Base-by-base conservation (phyloP, 2,329 filamentous ascomycete genomes). In the Cryphonectria radicalis region DNA sequence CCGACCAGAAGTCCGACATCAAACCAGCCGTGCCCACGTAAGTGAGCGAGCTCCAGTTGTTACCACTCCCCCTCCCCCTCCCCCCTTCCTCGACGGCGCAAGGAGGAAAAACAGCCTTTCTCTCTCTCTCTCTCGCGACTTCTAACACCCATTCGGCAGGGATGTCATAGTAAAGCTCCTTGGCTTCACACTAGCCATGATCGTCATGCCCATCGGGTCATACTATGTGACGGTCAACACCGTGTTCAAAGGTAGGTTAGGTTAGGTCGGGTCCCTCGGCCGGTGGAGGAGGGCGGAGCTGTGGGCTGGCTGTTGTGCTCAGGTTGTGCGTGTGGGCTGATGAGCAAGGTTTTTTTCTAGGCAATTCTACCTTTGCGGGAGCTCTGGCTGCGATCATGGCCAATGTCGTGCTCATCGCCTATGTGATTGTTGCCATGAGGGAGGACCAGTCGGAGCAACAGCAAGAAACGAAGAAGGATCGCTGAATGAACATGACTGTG, bases 151-250 rank as follows among this genome's bases (percentile, higher is more conserved):
- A 40, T 25, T 62, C 46, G 50, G 14, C 69, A 94, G 94, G 70
- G 86, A 92, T 78, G 94, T 98, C 75, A 96, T 99, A 74, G 84
- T 91, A 78, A 99, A 98, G 83, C 90, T 99, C 28, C 87, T 98
- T 22, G 91, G 88, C 74, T 98, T 98, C 83, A 97, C 95, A 0
- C 84, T 95, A 55, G 95, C 94, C 79, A 98, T 99, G 95, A 88
- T 98, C 72, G 88, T 92, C 22, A 82, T 93, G 28, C 96, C 96
- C 19, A 93, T 99, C 76, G 91, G 93, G 57, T 94, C 92, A 59
- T 99, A 98, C 82, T 99, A 97, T 80, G 77, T 92, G 63, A 92
- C 93, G 0, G 86, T 97, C 40, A 88, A 95, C 78, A 87, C 85
- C 0, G 76, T 98, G 40, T 98, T 97, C 82, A 85, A 86, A 76